Conservation (phyloP, 176 grass and related monocot genomes). For the Poa annua region DNA sequence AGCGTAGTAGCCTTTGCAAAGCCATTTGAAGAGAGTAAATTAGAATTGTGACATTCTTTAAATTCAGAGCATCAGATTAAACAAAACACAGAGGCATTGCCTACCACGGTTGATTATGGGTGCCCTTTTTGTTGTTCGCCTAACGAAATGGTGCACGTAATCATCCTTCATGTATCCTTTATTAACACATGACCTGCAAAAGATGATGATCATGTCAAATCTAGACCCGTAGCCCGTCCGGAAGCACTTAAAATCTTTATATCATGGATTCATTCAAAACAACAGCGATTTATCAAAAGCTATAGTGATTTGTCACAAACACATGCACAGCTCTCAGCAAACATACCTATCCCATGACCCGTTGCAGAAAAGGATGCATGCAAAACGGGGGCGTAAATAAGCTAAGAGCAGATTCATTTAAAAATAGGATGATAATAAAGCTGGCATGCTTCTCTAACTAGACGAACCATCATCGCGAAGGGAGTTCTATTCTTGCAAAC, state of each 20-base stretch:
- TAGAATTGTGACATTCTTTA: not conserved
- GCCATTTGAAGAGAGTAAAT: conserved; percentile 14
- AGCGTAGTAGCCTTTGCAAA: conserved; percentile 76
- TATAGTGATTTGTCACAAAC: too few species aligned
- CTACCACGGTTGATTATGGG: conserved; percentile 91
- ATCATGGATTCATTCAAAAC: too few species aligned
- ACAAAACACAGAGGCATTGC: not conserved
- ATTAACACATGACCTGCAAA: conserved; percentile 79
- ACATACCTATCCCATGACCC: too few species aligned
- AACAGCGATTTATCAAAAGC: too few species aligned
- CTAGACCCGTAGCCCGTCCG: too few species aligned
- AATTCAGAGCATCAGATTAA: not conserved
- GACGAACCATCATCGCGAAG: not conserved
- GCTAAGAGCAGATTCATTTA: not conserved
- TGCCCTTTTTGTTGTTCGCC: conserved; percentile 70
- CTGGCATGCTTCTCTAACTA: not conserved
- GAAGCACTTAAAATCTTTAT: too few species aligned
- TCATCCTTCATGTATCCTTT: conserved; percentile 99
- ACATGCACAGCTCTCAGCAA: not conserved
- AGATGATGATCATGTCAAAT: not conserved
- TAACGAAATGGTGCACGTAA: conserved; percentile 86
- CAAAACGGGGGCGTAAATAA: not conserved
- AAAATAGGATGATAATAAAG: not conserved
- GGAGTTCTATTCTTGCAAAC: not conserved
- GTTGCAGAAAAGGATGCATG: not conserved